Base-by-base conservation (phyloP, 306 rosid species). In the Lathyrus aphaca region DNA sequence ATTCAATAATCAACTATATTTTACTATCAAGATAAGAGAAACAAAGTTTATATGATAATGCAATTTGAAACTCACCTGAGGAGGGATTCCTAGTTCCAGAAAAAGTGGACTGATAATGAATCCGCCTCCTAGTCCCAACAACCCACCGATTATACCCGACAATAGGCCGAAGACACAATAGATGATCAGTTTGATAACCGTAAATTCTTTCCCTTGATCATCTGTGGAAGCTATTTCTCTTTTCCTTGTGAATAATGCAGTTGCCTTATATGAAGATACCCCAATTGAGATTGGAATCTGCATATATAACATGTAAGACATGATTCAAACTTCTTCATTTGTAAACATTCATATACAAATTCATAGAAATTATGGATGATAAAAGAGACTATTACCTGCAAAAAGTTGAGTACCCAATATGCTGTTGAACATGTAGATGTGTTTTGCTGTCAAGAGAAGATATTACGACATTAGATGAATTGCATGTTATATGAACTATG, bases 61-160 rank as follows among this genome's bases (percentile, higher is more conserved):
- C 5, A 21, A 32, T 38, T 45, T 1, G 44, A 71, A 68, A 80
- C 74, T 45, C 61, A 94, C 98, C 86, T 88, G 97, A 82, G 98
- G 97, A 25, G 92, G 97, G 10, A 88, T 75, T 68, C 97, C 98
- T 2, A 94, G 82, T 81, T 94, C 98, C 43, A 94, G 77, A 79
- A 94, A 94, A 44, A 94, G 80, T 3, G 97, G 96, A 17, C 97
- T 97, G 90, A 90, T 90, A 66, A 94, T 76, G 30, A 86, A 94
- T 43, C 98, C 98, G 51, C 98, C 98, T 54, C 98, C 98, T 3
- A 94, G 81, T 40, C 98, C 98, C 8, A 94, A 88, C 86, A 94
- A 51, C 17, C 98, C 98, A 29, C 97, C 98, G 23, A 90, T 89
- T 11, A 90, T 1, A 18, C 98, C 98, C 2, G 97, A 97, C 19